Conservation (phyloP, 345 rosid genomes). For the Brassica nigra region DNA sequence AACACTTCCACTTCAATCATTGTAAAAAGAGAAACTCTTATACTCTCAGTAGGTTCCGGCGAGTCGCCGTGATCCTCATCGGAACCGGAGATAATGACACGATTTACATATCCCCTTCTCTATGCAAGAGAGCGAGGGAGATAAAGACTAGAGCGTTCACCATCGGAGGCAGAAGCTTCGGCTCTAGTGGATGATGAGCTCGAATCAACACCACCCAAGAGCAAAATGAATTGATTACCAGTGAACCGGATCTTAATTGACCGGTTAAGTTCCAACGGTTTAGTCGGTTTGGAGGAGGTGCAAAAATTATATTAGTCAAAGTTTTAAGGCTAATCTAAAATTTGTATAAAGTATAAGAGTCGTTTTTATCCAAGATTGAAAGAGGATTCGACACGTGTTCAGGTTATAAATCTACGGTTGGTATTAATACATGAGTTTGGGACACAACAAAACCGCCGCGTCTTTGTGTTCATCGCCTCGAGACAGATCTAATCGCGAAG, state of each 20-base stretch:
- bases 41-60: slow-evolving; percentile 46
- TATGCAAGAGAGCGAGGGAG: slow-evolving; percentile 54
- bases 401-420: slow-evolving; percentile 24
- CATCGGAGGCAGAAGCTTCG: slow-evolving; percentile 16
- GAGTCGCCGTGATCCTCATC: slow-evolving; percentile 38
- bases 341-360: neutral
- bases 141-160: slow-evolving; percentile 65
- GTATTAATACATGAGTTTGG: slow-evolving; percentile 12
- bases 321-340: neutral
- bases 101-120: slow-evolving; percentile 39
- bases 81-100: slow-evolving; percentile 40
- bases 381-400: slow-evolving; percentile 18
- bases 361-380: neutral
- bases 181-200: slow-evolving; percentile 18
- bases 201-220: neutral
- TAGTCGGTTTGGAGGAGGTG: neutral
- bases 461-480: slow-evolving; percentile 29
- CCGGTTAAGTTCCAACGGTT: slow-evolving; percentile 21
- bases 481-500: slow-evolving; percentile 39
- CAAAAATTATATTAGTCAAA: neutral
- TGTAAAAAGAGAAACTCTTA: too few species aligned
- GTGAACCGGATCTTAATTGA: neutral
- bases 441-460: slow-evolving; percentile 10
- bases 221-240: neutral
- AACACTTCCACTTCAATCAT: too few species aligned